Conservation (phyloP, 495 filamentous ascomycete genomes). For the Usnea hakonensis region DNA sequence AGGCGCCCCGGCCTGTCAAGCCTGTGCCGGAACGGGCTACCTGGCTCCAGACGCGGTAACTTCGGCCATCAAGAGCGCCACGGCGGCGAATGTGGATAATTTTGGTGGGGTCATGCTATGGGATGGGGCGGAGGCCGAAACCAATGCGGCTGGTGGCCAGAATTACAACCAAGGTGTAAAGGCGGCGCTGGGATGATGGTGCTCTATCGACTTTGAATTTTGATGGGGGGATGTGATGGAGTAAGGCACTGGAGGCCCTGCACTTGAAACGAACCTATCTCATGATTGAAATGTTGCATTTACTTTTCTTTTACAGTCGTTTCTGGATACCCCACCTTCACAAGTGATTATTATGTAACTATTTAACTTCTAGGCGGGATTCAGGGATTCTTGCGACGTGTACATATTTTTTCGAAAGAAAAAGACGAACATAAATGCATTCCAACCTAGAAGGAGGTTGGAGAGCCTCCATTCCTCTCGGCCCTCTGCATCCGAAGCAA, state of each 20-base stretch:
- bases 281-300: background rate
- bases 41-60: slow-evolving; percentile 34
- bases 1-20: slow-evolving; percentile 38
- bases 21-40: slow-evolving; percentile 38
- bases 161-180: slow-evolving; percentile 18
- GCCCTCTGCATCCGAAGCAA: background rate
- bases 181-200: slow-evolving; percentile 16
- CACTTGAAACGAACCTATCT: background rate
- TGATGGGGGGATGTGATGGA: background rate
- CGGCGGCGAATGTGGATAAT: slow-evolving; percentile 25
- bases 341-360: background rate
- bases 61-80: slow-evolving; percentile 24
- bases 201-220: too few species aligned
- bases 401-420: background rate
- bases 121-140: slow-evolving; percentile 32
- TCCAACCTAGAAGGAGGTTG: background rate
- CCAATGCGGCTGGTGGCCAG: slow-evolving; percentile 21
- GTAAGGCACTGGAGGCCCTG: background rate
- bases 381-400: background rate
- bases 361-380: background rate
- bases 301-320: slow-evolving; percentile 2
- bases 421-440: background rate
- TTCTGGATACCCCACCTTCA: background rate
- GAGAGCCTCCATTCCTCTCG: background rate
- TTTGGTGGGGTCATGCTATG: slow-evolving; percentile 52